Base-by-base conservation (phyloP, 2,329 filamentous ascomycete genomes). In the Stachybotrys chartarum region DNA sequence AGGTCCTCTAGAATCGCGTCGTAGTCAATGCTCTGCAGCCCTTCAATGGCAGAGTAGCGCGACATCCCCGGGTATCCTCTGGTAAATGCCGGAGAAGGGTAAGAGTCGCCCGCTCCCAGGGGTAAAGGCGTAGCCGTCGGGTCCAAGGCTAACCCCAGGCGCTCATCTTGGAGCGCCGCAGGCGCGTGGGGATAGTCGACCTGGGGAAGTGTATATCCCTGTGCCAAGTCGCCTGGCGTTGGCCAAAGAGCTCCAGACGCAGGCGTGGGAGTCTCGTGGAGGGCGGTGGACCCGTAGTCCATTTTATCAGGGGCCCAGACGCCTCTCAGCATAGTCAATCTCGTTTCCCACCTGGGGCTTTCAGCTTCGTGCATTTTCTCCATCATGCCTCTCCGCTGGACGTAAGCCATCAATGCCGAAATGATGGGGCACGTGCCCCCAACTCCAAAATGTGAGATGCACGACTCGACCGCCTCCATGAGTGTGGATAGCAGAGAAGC, bases 1-100 rank as follows among this genome's bases (percentile, higher is more conserved):
- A 81, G 69, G 54, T 80, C 78, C 54, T 80, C 77, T 49, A 80
- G 64, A n/a, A 80, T 74, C 3, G 77, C 75, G 52, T 80, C 78
- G 60, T 80, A 79, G 57, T 81, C 78, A 5, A 78, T 56, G 18
- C 64, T 51, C 54, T 66, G 62, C n/a, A 47, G 17, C 16, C 45
- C 45, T 24, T 47, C 45, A 17, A 24, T 24, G 7, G 45, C 45
- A 24, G 16, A 17, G 45, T 47, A 47, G 46, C 55, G 62, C 42
- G 59, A 57, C 50, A 61, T 63, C 44, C 56, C 58, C 32, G 60
- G 55, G 48, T 54, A 47, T 24, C 16, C 45, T 24, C 45, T 47
- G 11, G 45, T 14, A 42, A 42, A 42, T 14, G 14, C 35, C 35
- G 35, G 35, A 42, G 35, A 42, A 10, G 35, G 35, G 35, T 42